Evolutionary conservation across 257 asterid species (phyloP).

Genomic region (Solanum stenotomum): DNA sequence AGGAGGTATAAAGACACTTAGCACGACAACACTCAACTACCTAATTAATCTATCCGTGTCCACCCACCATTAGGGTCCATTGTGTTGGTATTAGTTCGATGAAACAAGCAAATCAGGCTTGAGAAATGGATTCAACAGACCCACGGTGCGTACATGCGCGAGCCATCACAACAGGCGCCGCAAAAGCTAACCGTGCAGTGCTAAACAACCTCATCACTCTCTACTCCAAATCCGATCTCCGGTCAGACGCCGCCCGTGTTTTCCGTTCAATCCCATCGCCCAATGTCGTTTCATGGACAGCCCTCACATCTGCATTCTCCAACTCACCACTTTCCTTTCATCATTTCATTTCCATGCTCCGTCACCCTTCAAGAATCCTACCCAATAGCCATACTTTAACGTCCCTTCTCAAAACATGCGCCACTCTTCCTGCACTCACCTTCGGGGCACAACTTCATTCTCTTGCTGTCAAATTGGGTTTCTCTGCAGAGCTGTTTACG

Average conservation of each 20-base stretch:
- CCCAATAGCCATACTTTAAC: conserved; percentile 59
- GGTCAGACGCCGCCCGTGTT: conserved; percentile 38
- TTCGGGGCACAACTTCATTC: conserved; percentile 61
- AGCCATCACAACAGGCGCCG: conserved; percentile 30
- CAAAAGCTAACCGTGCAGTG: conserved; percentile 31
- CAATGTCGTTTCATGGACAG: conserved; percentile 70
- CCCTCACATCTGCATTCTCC: conserved; percentile 48
- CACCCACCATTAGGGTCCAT: too few species aligned
- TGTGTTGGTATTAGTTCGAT: background rate
- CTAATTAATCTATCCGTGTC: too few species aligned
- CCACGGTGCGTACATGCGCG: conserved; percentile 60
- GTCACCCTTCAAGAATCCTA: conserved; percentile 31
- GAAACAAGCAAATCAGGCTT: background rate
- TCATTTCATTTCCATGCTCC: conserved; percentile 69
- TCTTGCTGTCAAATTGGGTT: conserved; percentile 34
- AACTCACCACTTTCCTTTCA: conserved; percentile 29
- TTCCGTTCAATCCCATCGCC: conserved; percentile 56
- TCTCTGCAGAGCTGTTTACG: conserved; percentile 32
- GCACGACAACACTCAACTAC: background rate
- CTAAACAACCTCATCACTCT: conserved; percentile 65
- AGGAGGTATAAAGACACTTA: background rate
- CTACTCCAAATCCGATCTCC: conserved; percentile 52
- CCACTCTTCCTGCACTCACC: conserved; percentile 11
- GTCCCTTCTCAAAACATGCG: conserved; percentile 56
- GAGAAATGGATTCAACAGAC: conserved; percentile 14